Evolutionary conservation across 768 basidiomycete genomes (phyloP).

Genomic region (Leccinum variicolor): DNA sequence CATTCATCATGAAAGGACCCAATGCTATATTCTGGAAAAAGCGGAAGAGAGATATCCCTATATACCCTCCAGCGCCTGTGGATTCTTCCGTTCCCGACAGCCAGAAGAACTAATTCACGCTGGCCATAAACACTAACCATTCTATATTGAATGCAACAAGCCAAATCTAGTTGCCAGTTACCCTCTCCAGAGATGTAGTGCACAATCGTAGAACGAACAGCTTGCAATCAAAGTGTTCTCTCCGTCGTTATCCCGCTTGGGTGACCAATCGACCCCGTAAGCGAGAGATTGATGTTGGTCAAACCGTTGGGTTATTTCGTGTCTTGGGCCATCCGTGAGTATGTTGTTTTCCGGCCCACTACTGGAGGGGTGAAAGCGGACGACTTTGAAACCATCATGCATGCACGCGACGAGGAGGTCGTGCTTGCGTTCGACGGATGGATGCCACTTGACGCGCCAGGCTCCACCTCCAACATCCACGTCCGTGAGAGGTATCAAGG

Average conservation of each 20-base stretch:
- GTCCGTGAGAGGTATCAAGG: slow-evolving; percentile 49
- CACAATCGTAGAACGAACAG: slow-evolving; percentile 95
- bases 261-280: slow-evolving; percentile 92
- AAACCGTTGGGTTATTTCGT: slow-evolving; percentile 54
- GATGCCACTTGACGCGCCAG: slow-evolving; percentile 98
- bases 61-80: slow-evolving; percentile 7
- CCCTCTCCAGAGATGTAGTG: slow-evolving; percentile 73
- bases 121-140: not conserved
- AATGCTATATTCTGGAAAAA: slow-evolving; percentile 53
- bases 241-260: slow-evolving; percentile 28
- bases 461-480: slow-evolving; percentile 85
- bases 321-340: slow-evolving; percentile 14
- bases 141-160: not conserved
- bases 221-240: slow-evolving; percentile 64
- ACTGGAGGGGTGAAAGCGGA: slow-evolving; percentile 30
- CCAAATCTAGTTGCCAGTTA: slow-evolving; percentile 31
- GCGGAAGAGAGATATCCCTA: slow-evolving; percentile 15
- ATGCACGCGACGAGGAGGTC: slow-evolving; percentile 94
- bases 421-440: slow-evolving; percentile 54
- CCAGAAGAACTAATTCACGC: slow-evolving; percentile 2
- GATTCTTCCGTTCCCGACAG: not conserved
- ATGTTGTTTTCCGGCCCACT: not conserved
- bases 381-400: slow-evolving; percentile 94
- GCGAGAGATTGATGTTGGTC: slow-evolving; percentile 80
- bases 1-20: slow-evolving; percentile 63